Percentiles rank a stretch among this genome's conserved stretches.
These are phyloP conservation scores for Euphorbia tirucalli DNA, from an alignment of 345 rosid genomes.

Conservation along the genomic window DNA sequence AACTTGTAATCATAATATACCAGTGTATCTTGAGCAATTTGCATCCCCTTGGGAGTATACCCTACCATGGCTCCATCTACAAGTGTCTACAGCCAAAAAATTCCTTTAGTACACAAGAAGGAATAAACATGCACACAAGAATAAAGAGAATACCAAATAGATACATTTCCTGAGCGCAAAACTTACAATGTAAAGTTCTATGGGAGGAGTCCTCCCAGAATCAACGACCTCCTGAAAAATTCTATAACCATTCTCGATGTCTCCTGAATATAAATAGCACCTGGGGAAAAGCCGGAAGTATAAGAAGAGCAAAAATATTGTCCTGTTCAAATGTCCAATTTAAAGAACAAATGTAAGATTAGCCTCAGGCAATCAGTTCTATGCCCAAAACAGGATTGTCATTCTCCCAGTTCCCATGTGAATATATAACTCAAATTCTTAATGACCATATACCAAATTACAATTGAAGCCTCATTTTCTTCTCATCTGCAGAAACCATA, in stretches of 20 bases:
- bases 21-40: constrained; percentile 81
- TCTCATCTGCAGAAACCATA: not conserved
- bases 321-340: not conserved
- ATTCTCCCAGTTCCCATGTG: not conserved
- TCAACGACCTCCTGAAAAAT: constrained; percentile 56
- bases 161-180: not conserved
- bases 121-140: not conserved
- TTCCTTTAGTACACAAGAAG: constrained; percentile 2
- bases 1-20: constrained; percentile 29
- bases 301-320: not conserved
- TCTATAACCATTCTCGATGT: constrained; percentile 65
- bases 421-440: not conserved
- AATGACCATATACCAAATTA: not conserved
- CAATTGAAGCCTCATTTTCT: not conserved
- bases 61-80: constrained; percentile 88
- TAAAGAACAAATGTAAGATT: not conserved
- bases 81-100: constrained; percentile 54
- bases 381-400: not conserved
- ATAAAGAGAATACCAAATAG: not conserved
- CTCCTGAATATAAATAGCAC: constrained; percentile 75
- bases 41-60: constrained; percentile 80
- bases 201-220: constrained; percentile 42
- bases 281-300: constrained; percentile 30
- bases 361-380: not conserved
- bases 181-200: constrained; percentile 73